phyloP scores from a whole-genome alignment of 306 rosid genomes.

The Hippophae tibetana region DNA sequence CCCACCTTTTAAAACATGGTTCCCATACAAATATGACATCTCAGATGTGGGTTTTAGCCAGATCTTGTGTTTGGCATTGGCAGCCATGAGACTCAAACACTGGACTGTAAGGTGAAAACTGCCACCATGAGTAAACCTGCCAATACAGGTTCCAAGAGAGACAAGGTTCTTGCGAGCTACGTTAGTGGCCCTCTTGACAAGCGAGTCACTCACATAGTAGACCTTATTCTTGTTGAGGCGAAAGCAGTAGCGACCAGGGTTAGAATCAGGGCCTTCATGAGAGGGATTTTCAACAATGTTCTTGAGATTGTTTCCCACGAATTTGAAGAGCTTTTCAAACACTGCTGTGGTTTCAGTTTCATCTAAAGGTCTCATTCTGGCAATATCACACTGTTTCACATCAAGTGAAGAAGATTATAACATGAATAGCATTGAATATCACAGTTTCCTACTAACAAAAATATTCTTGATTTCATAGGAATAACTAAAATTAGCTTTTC shows the following conservation, averaged over 20 bases:
- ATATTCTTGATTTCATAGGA: too few species aligned
- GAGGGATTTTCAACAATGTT: conserved; percentile 78
- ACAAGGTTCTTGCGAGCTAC: conserved; percentile 51
- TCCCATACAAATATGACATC: conserved; percentile 77
- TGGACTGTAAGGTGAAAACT: conserved; percentile 74
- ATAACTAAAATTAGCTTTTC: too few species aligned
- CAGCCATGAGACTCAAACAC: conserved; percentile 43
- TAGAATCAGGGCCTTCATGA: conserved; percentile 69
- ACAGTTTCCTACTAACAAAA: too few species aligned
- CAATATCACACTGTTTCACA: too few species aligned
- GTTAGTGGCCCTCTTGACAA: conserved; percentile 83
- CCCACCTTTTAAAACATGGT: conserved; percentile 80
- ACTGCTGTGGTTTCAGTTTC: conserved; percentile 68
- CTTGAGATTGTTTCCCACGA: conserved; percentile 79
- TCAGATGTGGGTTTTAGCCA: conserved; percentile 88
- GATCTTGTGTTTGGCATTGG: conserved; percentile 84
- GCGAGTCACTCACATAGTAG: conserved; percentile 65
- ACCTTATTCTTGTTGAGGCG: conserved; percentile 79
- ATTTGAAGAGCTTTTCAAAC: conserved; percentile 81
- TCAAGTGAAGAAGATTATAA: too few species aligned
- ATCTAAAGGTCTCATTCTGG: conserved; percentile 70
- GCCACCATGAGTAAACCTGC: conserved; percentile 80
- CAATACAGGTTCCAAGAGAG: conserved; percentile 76
- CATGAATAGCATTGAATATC: too few species aligned
- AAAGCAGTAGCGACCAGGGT: conserved; percentile 78